Percentiles rank a stretch among this genome's conserved stretches.
Conservation (phyloP, 768 basidiomycete genomes). For the Gymnopilus junonius region DNA sequence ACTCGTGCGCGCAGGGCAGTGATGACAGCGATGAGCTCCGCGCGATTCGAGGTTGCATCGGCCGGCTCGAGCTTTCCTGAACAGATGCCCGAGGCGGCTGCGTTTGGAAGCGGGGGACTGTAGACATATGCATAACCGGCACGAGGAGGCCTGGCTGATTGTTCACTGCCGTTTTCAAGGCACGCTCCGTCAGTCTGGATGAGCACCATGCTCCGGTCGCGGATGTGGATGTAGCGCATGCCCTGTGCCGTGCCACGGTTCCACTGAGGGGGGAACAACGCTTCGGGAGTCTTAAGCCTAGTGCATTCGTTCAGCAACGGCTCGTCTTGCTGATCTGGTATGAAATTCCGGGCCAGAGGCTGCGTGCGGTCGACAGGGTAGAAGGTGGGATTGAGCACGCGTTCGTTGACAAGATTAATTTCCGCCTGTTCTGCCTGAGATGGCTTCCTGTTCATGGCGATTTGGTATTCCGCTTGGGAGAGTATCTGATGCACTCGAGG, state of each 20-base stretch:
- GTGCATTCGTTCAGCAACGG: background rate
- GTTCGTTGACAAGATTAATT: background rate
- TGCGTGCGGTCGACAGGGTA: background rate
- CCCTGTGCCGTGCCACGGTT: background rate
- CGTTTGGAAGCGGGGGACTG: background rate
- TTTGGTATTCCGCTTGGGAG: background rate
- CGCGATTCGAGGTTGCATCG: constrained; percentile 12
- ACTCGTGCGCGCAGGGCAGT: constrained; percentile 1
- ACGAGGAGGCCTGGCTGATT: background rate
- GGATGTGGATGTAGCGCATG: background rate
- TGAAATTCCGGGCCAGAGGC: background rate
- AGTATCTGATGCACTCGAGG: background rate
- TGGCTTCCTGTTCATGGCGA: background rate
- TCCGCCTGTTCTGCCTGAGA: background rate
- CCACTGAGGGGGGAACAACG: background rate
- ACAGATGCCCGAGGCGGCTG: background rate
- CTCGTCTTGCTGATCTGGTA: background rate
- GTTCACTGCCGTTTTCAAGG: background rate
- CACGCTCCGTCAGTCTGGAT: background rate
- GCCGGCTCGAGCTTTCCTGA: background rate
- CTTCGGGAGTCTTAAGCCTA: background rate
- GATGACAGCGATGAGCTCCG: constrained; percentile 13
- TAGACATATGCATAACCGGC: background rate
- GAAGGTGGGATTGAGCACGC: background rate
- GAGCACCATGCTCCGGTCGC: background rate